Evolutionary conservation across 1,284 basidiomycete species (phyloP), one percentile per base, ranked within the genome.

Genomic region (Marasmius fiardii): DNA sequence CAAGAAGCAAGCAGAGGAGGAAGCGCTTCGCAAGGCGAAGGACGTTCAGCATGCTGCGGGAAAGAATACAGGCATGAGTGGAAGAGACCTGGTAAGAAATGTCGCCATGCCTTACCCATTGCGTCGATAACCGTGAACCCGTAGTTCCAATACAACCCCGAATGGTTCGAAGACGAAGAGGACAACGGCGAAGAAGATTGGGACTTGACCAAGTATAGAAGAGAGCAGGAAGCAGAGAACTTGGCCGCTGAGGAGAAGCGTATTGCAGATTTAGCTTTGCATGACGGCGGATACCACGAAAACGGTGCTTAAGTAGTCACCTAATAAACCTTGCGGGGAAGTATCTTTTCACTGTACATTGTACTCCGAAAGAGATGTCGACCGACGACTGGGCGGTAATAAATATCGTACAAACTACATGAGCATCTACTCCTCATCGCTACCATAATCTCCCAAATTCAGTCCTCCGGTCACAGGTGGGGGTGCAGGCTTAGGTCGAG

Each of bases 141-240:
- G 43, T 61, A 92, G 91, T 96, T 96, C 81, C 87, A 92, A 72
- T 95, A 93, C 81, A 95, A 98, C 71, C 92, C 94, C 16, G 93
- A 98, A 66, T 91, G 96, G 86, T 94, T 96, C 74, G 85, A 83
- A 62, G 93, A 95, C 64, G 84, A 87, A 57, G 92, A 93, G 14
- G 92, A 88, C 5, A 88, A 78, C 11, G 85, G 76, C 6, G 64
- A 66, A 58, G 83, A 88, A 26, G 86, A 87, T 31, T 91, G 86
- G 86, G 88, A 92, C 71, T 68, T 91, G 35, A 71, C 76, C 37
- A 77, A 81, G 60, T 91, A 85, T 68, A 75, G 87, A 59, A 73
- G 74, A 56, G 71, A 85, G 69, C 76, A 83, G 64, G 83, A 88
- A 62, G 83, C 82, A 35, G 88, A 82, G 60, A 80, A 84, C 60